phyloP scores from a whole-genome alignment of 495 filamentous ascomycete species.

The Hypoxylon crocopeplum region DNA sequence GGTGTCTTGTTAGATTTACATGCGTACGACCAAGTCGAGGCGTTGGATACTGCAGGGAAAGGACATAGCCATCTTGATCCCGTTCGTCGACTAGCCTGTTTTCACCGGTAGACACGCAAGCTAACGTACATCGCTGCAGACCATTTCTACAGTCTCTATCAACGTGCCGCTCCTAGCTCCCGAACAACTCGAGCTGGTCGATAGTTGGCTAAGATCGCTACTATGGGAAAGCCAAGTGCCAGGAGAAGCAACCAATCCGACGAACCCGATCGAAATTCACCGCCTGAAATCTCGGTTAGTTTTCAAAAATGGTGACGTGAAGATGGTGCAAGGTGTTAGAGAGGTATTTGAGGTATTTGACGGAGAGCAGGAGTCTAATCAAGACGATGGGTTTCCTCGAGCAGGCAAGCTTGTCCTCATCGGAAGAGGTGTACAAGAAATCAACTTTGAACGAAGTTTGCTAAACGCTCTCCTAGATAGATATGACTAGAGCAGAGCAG shows the following conservation, averaged over 20 bases:
- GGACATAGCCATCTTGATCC: conserved; percentile 86
- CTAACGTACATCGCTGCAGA: conserved; percentile 55
- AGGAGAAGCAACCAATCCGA: conserved; percentile 16
- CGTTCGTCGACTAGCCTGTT: conserved; percentile 37
- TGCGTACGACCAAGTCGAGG: conserved; percentile 83
- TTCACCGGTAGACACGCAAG: conserved; percentile 5
- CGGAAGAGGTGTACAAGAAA: conserved; percentile 66
- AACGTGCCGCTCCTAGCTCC: conserved; percentile 61
- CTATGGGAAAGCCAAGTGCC: conserved; percentile 83
- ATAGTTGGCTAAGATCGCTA: conserved; percentile 82
- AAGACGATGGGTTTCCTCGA: conserved; percentile 10
- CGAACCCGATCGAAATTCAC: conserved; percentile 72
- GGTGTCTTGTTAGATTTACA: conserved; percentile 88
- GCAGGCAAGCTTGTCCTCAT: conserved; percentile 82
- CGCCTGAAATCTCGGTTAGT: conserved; percentile 80
- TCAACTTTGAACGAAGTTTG: conserved; percentile 53
- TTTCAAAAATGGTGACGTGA: conserved; percentile 64
- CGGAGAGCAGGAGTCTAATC: conserved; percentile 44
- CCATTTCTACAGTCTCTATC: conserved; percentile 86
- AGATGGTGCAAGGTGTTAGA: conserved; percentile 88
- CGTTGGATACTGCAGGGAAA: conserved; percentile 67
- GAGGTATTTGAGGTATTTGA: conserved; percentile 94
- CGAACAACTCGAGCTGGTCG: conserved; percentile 64
- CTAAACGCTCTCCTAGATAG: conserved; percentile 26
- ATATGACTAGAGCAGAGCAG: conserved; percentile 2